Evolutionary conservation across 2,329 filamentous ascomycete genomes (phyloP).

Genomic region (Atkinsonella texensis): DNA sequence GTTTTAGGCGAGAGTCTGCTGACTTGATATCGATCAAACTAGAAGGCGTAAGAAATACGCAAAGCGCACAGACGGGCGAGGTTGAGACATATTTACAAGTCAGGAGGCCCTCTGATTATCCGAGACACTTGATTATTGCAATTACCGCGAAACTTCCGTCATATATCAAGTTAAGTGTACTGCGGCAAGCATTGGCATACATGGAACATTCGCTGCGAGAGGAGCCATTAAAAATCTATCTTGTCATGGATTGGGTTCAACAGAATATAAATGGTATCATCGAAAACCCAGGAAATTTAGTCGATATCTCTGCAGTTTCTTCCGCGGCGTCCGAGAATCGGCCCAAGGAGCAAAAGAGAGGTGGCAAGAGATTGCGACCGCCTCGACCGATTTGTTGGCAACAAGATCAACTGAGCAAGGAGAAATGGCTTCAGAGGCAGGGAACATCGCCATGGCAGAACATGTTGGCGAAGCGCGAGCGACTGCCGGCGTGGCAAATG

Average conservation of each 20-base stretch:
- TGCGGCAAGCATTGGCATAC: conserved; percentile 63
- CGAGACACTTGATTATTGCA: conserved; percentile 55
- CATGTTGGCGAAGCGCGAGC: conserved; percentile 62
- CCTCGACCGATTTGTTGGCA: conserved; percentile 53
- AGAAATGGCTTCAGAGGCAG: conserved; percentile 61
- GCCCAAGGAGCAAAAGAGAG: conserved; percentile 15
- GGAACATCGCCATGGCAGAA: conserved; percentile 51
- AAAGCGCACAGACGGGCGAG: conserved; percentile 35
- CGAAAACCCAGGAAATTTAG: conserved; percentile 68
- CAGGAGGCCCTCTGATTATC: conserved; percentile 63
- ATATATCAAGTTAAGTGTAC: conserved; percentile 83
- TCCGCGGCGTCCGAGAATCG: conserved; percentile 50
- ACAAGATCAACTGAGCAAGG: conserved; percentile 45
- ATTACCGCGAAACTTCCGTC: conserved; percentile 65
- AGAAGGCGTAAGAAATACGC: conserved; percentile 39
- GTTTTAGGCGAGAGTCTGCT: conserved; percentile 48
- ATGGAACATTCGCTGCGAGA: conserved; percentile 60
- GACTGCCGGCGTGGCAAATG: conserved; percentile 78
- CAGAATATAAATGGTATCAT: conserved; percentile 72
- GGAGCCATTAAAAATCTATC: conserved; percentile 82
- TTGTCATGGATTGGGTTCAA: conserved; percentile 84
- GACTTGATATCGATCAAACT: conserved; percentile 61
- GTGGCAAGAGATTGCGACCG: conserved; percentile 25
- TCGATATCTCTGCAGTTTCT: conserved; percentile 71
- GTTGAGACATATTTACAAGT: conserved; percentile 51